Base-by-base conservation (phyloP, 2,329 filamentous ascomycete genomes). In the Sporothrix luriei region DNA sequence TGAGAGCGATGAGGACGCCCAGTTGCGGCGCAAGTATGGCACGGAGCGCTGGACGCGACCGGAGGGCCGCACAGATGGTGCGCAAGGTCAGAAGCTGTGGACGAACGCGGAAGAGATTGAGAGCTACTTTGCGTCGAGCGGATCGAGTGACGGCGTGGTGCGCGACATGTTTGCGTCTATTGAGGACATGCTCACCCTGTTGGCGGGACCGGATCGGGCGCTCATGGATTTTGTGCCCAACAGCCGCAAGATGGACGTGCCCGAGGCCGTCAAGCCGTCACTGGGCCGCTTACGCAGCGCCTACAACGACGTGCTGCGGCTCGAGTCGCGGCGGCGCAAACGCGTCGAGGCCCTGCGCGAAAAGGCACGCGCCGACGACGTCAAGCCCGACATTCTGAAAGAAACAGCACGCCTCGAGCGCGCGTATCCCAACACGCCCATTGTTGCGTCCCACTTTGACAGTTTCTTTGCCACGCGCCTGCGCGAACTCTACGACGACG, bases 381-480 rank as follows among this genome's bases (percentile, higher is more conserved):
- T 98, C 75, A 93, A 93, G 75, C 86, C 88, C 0, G 92, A 93
- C 65, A 90, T 99, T 4, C 83, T 97, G 26, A 86, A 87, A 64
- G 94, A 98, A 82, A 90, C 94, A 2, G 90, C 91, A 48, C 88
- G 93, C 10, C 83, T 98, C 14, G 95, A 98, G 80, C 88, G 94
- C 59, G 90, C 91, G 70, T 94, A 93, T 72, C 92, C 93, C 0
- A 91, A 91, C 80, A 93, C 94, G 49, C 87, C 89, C 13, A 90
- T 99, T 66, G 91, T 93, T 66, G 90, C 94, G 0, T 91, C 91
- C 2, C 93, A 97, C 75, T 98, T 99, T 76, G 95, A 99, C 76
- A 87, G 89, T 68, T 90, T 98, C 61, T 97, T 98, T 73, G 92
- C 97, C 75, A 85, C 89, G 73, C 88, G 93, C 1, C 85, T 99